Evolutionary conservation across 2,329 filamentous ascomycete species (phyloP).

Genomic region (Penicillium sp.): DNA sequence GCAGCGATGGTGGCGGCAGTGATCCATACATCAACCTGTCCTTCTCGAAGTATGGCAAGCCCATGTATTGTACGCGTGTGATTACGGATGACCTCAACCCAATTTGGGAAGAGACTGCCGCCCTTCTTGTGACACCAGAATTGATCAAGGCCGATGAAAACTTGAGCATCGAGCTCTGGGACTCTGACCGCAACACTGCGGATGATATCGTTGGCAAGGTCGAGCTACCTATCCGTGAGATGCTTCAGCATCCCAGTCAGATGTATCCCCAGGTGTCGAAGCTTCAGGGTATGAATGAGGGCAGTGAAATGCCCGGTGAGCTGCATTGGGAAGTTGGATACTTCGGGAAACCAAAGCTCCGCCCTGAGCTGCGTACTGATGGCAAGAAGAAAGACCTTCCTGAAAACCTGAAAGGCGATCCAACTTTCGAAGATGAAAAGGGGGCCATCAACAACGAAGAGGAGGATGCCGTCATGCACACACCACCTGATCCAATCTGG

Average conservation of each 20-base stretch:
- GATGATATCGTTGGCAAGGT: constrained; percentile 96
- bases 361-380: constrained; percentile 78
- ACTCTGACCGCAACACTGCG: constrained; percentile 85
- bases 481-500: constrained; percentile 94
- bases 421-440: constrained; percentile 83
- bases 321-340: constrained; percentile 96
- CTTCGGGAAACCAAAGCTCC: constrained; percentile 86
- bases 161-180: constrained; percentile 91
- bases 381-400: constrained; percentile 79
- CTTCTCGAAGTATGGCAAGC: constrained; percentile 96
- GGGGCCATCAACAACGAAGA: constrained; percentile 68
- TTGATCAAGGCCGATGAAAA: constrained; percentile 92
- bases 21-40: constrained; percentile 94
- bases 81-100: constrained; percentile 94
- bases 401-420: constrained; percentile 67
- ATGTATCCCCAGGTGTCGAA: constrained; percentile 90
- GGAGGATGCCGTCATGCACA: constrained; percentile 83
- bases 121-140: constrained; percentile 81
- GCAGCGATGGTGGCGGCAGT: constrained; percentile 79
- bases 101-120: constrained; percentile 83
- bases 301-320: constrained; percentile 85
- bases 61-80: constrained; percentile 94
- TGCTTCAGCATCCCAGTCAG: constrained; percentile 88
- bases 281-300: constrained; percentile 76
- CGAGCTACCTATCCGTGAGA: constrained; percentile 87